Evolutionary conservation across 2,329 filamentous ascomycete species (phyloP).

Genomic region (Trichoderma gracile): DNA sequence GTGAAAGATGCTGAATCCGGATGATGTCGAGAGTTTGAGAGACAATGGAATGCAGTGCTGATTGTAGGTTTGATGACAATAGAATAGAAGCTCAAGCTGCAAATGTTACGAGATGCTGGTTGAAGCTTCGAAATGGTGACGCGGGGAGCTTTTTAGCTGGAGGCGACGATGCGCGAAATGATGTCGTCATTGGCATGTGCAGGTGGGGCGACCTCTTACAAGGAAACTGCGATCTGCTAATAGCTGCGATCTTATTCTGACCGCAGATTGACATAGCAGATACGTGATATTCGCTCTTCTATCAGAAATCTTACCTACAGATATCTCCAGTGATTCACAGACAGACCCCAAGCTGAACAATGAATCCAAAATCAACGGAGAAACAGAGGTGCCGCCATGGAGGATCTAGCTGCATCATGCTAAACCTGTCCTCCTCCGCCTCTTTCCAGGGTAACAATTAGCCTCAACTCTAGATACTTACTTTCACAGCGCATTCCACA

Average conservation of each 20-base stretch:
- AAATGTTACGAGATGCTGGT: neutral
- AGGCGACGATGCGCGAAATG: neutral
- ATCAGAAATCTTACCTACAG: too few relatives aligned
- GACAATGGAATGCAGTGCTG: constrained; percentile 5
- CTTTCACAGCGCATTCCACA: neutral
- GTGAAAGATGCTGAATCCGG: neutral
- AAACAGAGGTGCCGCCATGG: neutral
- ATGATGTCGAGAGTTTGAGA: neutral
- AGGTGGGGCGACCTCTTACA: constrained; percentile 3
- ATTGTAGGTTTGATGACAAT: neutral
- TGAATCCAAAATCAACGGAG: neutral
- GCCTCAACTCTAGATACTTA: neutral
- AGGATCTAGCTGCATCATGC: constrained; percentile 10
- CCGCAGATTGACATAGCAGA: too few relatives aligned
- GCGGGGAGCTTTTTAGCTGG: constrained; percentile 1
- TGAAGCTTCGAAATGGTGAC: neutral
- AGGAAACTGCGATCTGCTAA: too few relatives aligned
- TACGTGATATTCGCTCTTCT: too few relatives aligned
- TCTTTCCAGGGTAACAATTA: constrained; percentile 9
- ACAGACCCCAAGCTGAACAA: neutral
- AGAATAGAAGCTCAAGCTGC: neutral
- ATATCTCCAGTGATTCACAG: neutral
- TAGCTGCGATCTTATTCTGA: too few relatives aligned
- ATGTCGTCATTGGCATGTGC: constrained; percentile 24
- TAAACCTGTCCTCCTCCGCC: neutral